A percentile compares a stretch with the other conserved stretches of the same genome.
Evolutionary conservation across 345 rosid genomes (phyloP).

Genomic region (Orychophragmus violaceus): DNA sequence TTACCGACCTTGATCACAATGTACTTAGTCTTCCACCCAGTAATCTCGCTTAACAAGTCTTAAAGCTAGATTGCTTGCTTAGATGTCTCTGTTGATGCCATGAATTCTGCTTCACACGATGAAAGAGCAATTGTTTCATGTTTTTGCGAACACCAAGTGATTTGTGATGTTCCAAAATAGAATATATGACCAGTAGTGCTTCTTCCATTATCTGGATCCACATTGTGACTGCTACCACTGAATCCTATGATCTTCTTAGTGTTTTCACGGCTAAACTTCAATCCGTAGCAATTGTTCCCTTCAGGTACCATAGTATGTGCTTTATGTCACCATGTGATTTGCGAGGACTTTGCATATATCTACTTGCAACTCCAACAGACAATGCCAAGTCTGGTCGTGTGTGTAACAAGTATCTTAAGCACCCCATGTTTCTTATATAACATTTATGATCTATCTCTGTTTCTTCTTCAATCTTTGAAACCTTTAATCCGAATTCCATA

Average conservation of each 20-base stretch:
- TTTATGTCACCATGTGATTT: neutral
- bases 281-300: neutral
- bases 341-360: neutral
- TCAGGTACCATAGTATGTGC: neutral
- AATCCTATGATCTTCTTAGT: neutral
- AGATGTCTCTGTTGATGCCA: too few species aligned
- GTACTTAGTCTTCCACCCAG: too few species aligned
- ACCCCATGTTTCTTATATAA: neutral
- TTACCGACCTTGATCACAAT: too few species aligned
- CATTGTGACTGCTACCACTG: neutral
- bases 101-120: too few species aligned
- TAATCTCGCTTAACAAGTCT: too few species aligned
- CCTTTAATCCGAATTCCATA: neutral
- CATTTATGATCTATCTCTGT: neutral
- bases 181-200: neutral
- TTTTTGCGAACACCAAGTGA: too few species aligned
- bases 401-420: neutral
- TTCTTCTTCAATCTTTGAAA: neutral
- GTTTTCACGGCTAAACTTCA: too few species aligned
- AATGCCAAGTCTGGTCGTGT: neutral
- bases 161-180: too few species aligned
- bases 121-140: too few species aligned
- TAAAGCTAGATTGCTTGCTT: too few species aligned
- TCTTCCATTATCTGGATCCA: neutral
- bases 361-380: neutral